phyloP scores from a whole-genome alignment of 2,329 filamentous ascomycete species.

The Xylariomycetidae sp. region DNA sequence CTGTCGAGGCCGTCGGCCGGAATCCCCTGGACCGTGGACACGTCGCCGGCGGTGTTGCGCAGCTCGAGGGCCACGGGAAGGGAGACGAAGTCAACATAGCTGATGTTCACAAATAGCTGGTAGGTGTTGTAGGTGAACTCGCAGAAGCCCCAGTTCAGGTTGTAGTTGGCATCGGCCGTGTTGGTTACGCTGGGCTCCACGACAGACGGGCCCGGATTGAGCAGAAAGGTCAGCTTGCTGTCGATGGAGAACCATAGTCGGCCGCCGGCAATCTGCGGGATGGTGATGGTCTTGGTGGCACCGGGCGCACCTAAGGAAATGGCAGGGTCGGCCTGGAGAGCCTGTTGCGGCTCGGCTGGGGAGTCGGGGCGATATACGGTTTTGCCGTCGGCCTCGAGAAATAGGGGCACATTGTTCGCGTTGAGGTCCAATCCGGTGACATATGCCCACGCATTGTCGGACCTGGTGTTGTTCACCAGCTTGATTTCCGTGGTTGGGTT shows the following conservation, averaged over 20 bases:
- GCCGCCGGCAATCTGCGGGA: conserved; percentile 66
- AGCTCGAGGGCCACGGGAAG: conserved; percentile 58
- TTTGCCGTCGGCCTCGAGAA: conserved; percentile 62
- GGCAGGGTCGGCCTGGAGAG: conserved; percentile 53
- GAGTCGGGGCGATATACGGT: conserved; percentile 62
- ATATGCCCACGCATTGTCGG: conserved; percentile 60
- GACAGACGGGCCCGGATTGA: conserved; percentile 68
- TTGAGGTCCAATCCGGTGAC: conserved; percentile 64
- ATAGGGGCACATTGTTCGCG: conserved; percentile 53
- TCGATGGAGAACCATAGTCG: conserved; percentile 68
- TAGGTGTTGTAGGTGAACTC: conserved; percentile 62
- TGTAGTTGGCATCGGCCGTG: conserved; percentile 56
- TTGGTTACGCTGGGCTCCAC: conserved; percentile 74
- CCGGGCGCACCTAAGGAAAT: conserved; percentile 62
- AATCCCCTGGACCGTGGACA: conserved; percentile 46
- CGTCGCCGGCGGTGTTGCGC: conserved; percentile 38
- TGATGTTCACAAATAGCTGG: conserved; percentile 65
- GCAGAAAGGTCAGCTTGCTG: conserved; percentile 57
- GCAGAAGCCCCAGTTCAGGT: conserved; percentile 60
- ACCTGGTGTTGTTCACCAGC: conserved; percentile 61
- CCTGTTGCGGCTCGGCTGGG: conserved; percentile 44
- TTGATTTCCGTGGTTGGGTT: conserved; percentile 52
- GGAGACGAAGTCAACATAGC: conserved; percentile 70
- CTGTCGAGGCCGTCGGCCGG: conserved; percentile 39
- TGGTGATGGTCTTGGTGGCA: conserved; percentile 52